Evolutionary conservation across 192 early-diverging fungal genomes (phyloP).

Genomic region (Mortierella alpina): DNA sequence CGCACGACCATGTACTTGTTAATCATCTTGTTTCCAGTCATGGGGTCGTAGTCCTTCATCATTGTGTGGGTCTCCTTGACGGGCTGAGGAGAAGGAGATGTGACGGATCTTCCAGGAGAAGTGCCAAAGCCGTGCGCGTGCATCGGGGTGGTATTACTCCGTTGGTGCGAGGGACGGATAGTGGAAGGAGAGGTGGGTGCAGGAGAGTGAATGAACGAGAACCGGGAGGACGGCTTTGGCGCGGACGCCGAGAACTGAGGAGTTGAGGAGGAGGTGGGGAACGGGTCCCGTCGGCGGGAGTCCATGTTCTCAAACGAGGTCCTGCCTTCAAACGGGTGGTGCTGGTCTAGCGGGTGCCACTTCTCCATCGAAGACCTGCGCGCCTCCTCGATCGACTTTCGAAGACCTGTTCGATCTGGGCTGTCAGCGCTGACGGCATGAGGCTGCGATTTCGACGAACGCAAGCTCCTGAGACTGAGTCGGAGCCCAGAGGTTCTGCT

Average conservation of each 20-base stretch:
- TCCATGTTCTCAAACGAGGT: constrained; percentile 21
- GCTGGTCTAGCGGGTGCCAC: constrained; percentile 25
- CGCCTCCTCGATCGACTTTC: constrained; percentile 1
- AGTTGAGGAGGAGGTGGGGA: not conserved
- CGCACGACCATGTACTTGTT: constrained; percentile 93
- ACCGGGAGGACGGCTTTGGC: constrained; percentile 38
- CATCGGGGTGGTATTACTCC: constrained; percentile 44
- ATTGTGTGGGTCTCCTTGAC: constrained; percentile 90
- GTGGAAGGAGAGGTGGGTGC: constrained; percentile 29
- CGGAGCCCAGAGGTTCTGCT: constrained; percentile 33
- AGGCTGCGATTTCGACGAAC: constrained; percentile 18
- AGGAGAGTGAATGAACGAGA: constrained; percentile 45
- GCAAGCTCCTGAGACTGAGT: constrained; percentile 51
- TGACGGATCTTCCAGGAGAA: constrained; percentile 26
- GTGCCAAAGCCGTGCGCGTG: constrained; percentile 29
- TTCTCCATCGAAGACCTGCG: constrained; percentile 21
- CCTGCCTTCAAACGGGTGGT: constrained; percentile 11
- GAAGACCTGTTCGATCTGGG: not conserved
- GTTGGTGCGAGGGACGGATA: constrained; percentile 29
- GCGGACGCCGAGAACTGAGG: constrained; percentile 35
- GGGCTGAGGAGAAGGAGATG: constrained; percentile 46
- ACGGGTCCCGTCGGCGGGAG: constrained; percentile 6
- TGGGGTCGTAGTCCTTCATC: constrained; percentile 83
- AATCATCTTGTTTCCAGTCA: constrained; percentile 94
- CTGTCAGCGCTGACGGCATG: not conserved